Percentiles rank a stretch among this genome's conserved stretches.
phyloP scores from a whole-genome alignment of 2,329 filamentous ascomycete species.

The Diplodia intermedia region DNA sequence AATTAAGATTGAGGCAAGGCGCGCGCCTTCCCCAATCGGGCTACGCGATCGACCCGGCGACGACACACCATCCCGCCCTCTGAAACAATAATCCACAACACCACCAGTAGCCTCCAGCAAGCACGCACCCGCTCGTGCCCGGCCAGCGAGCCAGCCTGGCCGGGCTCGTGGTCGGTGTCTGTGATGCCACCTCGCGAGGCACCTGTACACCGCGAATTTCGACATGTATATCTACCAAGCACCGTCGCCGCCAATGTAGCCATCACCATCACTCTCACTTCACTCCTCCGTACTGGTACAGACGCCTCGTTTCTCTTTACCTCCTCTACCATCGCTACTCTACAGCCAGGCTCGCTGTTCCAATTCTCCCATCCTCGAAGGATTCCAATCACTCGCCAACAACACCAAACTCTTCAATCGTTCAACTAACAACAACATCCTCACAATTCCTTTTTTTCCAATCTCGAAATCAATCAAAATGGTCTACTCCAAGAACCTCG shows the following conservation, averaged over 20 bases:
- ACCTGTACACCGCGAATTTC: background rate
- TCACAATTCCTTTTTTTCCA: no score
- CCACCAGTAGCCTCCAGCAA: background rate
- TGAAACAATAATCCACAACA: slow-evolving; percentile 24
- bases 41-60: slow-evolving; percentile 14
- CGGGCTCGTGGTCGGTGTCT: background rate
- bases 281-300: slow-evolving; percentile 8
- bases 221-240: background rate
- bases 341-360: slow-evolving; percentile 7
- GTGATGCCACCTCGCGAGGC: background rate
- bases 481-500: slow-evolving; percentile 23
- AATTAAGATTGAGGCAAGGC: slow-evolving; percentile 7
- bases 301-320: background rate
- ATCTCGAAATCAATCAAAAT: background rate
- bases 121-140: background rate
- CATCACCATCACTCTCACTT: slow-evolving; percentile 14
- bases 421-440: background rate
- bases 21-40: slow-evolving; percentile 9
- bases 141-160: background rate
- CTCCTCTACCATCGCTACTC: slow-evolving; percentile 8
- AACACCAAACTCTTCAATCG: background rate
- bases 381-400: background rate
- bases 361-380: background rate
- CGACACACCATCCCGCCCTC: background rate
- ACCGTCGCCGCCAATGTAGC: background rate